A percentile compares a stretch with the other conserved stretches of the same genome.
Conservation (phyloP, 192 early-diverging fungal species). For the Funneliformis mosseae region DNA sequence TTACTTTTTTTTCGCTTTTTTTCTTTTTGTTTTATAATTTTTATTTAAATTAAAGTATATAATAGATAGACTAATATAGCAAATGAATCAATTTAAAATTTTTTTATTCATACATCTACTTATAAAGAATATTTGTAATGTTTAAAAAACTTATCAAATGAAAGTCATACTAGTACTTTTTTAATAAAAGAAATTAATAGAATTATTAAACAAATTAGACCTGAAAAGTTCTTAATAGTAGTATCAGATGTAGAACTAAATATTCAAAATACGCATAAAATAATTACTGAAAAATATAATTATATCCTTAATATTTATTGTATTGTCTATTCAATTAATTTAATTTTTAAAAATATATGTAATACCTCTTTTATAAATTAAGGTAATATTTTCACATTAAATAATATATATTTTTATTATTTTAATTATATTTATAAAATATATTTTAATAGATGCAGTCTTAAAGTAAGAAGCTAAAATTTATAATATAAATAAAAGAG, state of each 20-base stretch:
- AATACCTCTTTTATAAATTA: too few relatives aligned
- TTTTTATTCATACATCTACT: background rate
- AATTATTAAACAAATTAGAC: background rate
- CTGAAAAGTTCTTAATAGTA: background rate
- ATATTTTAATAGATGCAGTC: too few relatives aligned
- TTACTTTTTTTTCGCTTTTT: too few relatives aligned
- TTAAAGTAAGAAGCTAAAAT: too few relatives aligned
- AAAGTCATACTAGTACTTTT: background rate
- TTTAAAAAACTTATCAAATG: background rate
- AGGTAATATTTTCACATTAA: too few relatives aligned
- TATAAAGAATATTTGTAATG: background rate
- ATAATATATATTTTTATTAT: too few relatives aligned
- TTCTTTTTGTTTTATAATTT: too few relatives aligned
- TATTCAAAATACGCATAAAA: background rate
- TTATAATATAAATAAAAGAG: too few relatives aligned
- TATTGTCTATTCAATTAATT: too few relatives aligned
- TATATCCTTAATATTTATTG: too few relatives aligned
- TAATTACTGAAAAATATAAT: background rate
- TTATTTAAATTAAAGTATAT: background rate
- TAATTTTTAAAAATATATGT: too few relatives aligned
- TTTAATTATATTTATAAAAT: too few relatives aligned
- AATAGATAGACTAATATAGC: background rate
- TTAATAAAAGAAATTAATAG: background rate
- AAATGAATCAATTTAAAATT: background rate
- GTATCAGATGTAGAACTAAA: background rate